A percentile compares a stretch with the other conserved stretches of the same genome.
phyloP scores from a whole-genome alignment of 495 filamentous ascomycete genomes.

The Neohortaea acidophila region DNA sequence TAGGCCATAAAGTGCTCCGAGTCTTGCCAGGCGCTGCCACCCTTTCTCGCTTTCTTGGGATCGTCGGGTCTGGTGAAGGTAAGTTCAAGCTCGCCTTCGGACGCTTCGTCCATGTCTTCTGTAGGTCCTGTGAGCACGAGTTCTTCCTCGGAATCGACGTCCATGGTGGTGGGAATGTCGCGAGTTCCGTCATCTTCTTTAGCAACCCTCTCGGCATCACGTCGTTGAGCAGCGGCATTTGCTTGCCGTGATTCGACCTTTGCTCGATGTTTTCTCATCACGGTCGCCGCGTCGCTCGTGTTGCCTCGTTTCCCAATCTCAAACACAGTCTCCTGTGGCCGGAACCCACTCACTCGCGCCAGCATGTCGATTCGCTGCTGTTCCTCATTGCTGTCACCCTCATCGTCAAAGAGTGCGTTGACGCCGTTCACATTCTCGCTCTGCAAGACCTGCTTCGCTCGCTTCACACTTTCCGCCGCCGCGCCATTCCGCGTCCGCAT shows the following conservation, averaged over 20 bases:
- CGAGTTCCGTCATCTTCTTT: conserved; percentile 21
- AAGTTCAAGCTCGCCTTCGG: conserved; percentile 64
- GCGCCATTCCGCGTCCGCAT: conserved; percentile 76
- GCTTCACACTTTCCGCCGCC: conserved; percentile 71
- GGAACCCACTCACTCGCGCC: conserved; percentile 65
- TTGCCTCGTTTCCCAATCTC: conserved; percentile 65
- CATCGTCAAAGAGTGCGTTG: conserved; percentile 62
- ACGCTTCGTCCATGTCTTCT: conserved; percentile 47
- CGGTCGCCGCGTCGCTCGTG: conserved; percentile 52
- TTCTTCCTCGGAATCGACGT: conserved; percentile 34
- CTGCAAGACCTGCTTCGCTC: conserved; percentile 56
- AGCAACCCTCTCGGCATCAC: conserved; percentile 28
- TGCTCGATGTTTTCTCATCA: conserved; percentile 55
- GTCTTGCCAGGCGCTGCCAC: conserved; percentile 49
- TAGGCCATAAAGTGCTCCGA: conserved; percentile 94
- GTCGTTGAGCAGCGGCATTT: too few species aligned
- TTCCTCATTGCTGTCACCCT: conserved; percentile 41
- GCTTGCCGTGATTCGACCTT: conserved; percentile 36
- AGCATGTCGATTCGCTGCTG: conserved; percentile 70
- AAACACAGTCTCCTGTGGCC: conserved; percentile 85
- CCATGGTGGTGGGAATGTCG: conserved; percentile 4
- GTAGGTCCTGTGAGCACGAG: conserved; percentile 18
- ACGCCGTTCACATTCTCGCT: conserved; percentile 52
- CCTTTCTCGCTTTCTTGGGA: conserved; percentile 22
- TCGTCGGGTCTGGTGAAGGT: conserved; percentile 52